Evolutionary conservation across 2,329 filamentous ascomycete genomes (phyloP).

Genomic region (Beauveria scarabaeidicola): DNA sequence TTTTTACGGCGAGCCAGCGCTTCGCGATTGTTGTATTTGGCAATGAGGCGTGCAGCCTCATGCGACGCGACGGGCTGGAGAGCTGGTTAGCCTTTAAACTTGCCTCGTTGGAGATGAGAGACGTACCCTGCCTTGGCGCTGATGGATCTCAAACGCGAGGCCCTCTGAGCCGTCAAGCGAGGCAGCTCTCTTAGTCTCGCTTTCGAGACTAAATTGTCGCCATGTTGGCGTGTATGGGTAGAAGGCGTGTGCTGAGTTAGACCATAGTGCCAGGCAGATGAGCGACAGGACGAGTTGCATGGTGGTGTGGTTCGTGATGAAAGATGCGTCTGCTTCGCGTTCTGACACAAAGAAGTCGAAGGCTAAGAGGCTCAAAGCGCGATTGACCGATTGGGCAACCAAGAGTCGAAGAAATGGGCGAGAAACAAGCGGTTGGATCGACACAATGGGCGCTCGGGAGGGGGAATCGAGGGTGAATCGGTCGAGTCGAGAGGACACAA

Average conservation of each 20-base stretch:
- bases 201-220: constrained; percentile 18
- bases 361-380: background rate
- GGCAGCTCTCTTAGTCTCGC: constrained; percentile 19
- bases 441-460: background rate
- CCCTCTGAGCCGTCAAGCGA: constrained; percentile 14
- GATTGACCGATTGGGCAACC: background rate
- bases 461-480: background rate
- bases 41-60: constrained; percentile 29
- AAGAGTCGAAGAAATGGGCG: background rate
- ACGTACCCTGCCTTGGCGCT: constrained; percentile 26
- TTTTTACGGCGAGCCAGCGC: constrained; percentile 27
- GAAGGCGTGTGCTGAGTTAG: constrained; percentile 38
- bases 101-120: background rate
- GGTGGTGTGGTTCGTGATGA: background rate
- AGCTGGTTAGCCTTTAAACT: background rate
- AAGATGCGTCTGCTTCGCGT: background rate
- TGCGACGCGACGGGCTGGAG: constrained; percentile 25
- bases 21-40: constrained; percentile 28
- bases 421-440: background rate
- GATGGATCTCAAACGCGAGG: constrained; percentile 34
- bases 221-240: constrained; percentile 35
- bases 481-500: background rate
- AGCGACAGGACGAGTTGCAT: constrained; percentile 35
- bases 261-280: constrained; percentile 40
- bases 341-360: background rate